Conservation (phyloP, 108 stramenopile genomes). For the Cylindrotheca closterium region DNA sequence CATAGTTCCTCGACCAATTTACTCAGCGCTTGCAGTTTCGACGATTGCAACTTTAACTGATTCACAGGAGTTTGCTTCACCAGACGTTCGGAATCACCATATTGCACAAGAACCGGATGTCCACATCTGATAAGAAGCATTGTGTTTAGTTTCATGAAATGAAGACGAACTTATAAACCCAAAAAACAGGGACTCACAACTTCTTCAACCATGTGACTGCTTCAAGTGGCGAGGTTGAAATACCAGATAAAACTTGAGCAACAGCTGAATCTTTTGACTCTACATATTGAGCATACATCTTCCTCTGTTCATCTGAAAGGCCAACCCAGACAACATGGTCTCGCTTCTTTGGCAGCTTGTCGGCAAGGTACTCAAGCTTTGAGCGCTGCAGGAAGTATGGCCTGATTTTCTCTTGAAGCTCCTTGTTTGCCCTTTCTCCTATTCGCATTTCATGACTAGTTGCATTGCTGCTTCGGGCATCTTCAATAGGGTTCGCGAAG, state of each 20-base stretch:
- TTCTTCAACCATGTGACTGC: constrained; percentile 79
- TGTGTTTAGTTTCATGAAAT: no score
- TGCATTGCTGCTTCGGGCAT: constrained; percentile 73
- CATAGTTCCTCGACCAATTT: constrained; percentile 55
- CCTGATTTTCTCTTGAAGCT: constrained; percentile 69
- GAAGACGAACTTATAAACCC: no score
- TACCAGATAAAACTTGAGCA: constrained; percentile 38
- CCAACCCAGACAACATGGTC: constrained; percentile 93
- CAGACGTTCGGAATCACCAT: constrained; percentile 15
- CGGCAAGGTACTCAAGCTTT: constrained; percentile 82
- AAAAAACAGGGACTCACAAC: constrained; percentile 42
- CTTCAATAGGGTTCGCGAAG: constrained; percentile 76
- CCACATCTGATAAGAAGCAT: constrained; percentile 34
- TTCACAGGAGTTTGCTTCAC: constrained; percentile 4
- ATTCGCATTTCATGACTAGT: constrained; percentile 50
- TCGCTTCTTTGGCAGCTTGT: constrained; percentile 84
- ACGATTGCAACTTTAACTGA: constrained; percentile 37
- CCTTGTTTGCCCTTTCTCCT: constrained; percentile 63
- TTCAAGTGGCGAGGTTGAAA: constrained; percentile 48
- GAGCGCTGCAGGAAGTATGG: constrained; percentile 90
- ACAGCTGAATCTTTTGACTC: constrained; percentile 63
- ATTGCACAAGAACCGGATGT: constrained; percentile 62
- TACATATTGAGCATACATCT: constrained; percentile 75
- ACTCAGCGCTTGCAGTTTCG: constrained; percentile 79
- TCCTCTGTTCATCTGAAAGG: constrained; percentile 78